Evolutionary conservation across 441 rosid species (phyloP).

Genomic region (Eutrema salsugineum): DNA sequence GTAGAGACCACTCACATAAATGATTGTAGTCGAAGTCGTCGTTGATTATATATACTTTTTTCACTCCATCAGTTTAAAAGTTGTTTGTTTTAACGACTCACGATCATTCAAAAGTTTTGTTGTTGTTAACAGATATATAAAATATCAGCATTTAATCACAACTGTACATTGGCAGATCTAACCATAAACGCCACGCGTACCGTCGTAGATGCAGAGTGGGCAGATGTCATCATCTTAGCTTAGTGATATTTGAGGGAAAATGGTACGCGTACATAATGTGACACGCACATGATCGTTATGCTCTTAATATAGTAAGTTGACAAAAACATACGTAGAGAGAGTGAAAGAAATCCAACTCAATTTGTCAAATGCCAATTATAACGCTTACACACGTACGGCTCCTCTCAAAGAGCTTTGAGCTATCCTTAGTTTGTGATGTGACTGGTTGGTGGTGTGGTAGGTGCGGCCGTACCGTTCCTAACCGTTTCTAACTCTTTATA

Average conservation of each 20-base stretch:
- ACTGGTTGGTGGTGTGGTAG: neutral
- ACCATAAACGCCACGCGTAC: neutral
- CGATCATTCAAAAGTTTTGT: neutral
- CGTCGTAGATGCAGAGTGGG: neutral
- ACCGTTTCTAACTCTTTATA: neutral
- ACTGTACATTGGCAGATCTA: neutral
- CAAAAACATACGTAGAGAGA: neutral
- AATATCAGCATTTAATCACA: conserved; percentile 4
- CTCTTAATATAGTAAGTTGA: neutral
- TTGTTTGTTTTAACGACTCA: neutral
- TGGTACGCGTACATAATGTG: neutral
- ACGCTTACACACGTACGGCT: too few relatives aligned
- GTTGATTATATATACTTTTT: neutral
- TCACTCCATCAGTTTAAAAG: too few relatives aligned
- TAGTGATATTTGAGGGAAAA: neutral
- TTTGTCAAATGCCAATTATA: neutral
- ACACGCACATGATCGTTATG: neutral
- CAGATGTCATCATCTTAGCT: conserved; percentile 6
- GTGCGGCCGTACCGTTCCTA: neutral
- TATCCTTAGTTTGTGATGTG: neutral
- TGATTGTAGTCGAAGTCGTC: neutral
- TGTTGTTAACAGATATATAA: too few relatives aligned
- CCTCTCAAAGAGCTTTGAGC: neutral
- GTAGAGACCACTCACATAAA: neutral
- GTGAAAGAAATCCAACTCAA: neutral